Evolutionary conservation across 148 eudicot species (phyloP).

Genomic region (Cornus kousa): DNA sequence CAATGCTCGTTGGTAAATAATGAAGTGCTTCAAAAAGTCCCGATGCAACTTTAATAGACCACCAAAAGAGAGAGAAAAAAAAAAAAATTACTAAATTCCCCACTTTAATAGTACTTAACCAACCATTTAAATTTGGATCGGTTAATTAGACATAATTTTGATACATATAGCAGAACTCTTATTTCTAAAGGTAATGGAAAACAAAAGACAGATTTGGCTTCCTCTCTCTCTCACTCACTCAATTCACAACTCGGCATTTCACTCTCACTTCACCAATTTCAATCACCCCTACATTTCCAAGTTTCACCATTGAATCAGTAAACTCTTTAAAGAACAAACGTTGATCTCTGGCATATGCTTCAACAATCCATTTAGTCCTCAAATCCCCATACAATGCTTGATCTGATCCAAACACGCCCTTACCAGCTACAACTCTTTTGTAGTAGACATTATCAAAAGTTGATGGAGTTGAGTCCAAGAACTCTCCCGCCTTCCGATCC

Average conservation of each 20-base stretch:
- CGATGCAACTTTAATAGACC: no score
- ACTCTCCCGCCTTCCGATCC: constrained; percentile 45
- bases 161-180: no score
- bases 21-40: no score
- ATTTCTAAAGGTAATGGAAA: no score
- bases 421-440: constrained; percentile 35
- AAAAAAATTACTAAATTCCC: no score
- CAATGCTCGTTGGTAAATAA: no score
- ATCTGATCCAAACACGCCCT: constrained; percentile 55
- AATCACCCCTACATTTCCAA: constrained; percentile 50
- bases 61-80: no score
- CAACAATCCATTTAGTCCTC: constrained; percentile 50
- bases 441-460: constrained; percentile 52
- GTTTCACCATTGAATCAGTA: constrained; percentile 54
- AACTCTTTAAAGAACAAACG: constrained; percentile 54
- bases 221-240: constrained; percentile 17
- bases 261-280: constrained; percentile 48
- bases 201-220: neutral
- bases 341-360: constrained; percentile 52
- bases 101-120: no score
- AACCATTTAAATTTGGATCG: no score
- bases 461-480: constrained; percentile 58
- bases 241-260: constrained; percentile 46
- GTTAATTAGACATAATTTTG: no score
- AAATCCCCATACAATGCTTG: constrained; percentile 41